phyloP scores from a whole-genome alignment of 202 grass and related monocot genomes.

The Digitaria exilis region DNA sequence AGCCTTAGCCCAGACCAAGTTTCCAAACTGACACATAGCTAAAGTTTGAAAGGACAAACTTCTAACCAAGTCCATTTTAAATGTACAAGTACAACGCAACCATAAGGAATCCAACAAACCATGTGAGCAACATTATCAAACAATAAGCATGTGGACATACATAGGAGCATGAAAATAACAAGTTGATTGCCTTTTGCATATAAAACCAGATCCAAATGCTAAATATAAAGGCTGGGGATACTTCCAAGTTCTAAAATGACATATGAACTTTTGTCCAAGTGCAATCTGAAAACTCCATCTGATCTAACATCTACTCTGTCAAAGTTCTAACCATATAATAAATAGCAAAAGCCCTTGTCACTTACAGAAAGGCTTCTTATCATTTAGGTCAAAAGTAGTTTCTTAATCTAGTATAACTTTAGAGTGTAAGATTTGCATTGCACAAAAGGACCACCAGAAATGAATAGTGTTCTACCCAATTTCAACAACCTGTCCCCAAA shows the following conservation, averaged over 20 bases:
- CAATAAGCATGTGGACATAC: background rate
- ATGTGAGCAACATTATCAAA: background rate
- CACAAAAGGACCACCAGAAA: slow-evolving; percentile 14
- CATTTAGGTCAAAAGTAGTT: background rate
- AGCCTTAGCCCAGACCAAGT: slow-evolving; percentile 1
- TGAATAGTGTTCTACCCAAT: background rate
- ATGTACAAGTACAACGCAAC: background rate
- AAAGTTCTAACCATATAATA: background rate
- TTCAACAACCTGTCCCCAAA: background rate
- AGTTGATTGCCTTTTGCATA: background rate
- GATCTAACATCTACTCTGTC: slow-evolving; percentile 19
- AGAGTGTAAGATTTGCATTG: slow-evolving; percentile 18
- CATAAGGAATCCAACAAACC: background rate
- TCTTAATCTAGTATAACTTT: slow-evolving; percentile 19
- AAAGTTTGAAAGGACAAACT: background rate
- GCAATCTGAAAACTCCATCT: slow-evolving; percentile 26
- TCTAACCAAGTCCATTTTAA: background rate
- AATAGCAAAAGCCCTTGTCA: slow-evolving; percentile 9
- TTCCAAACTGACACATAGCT: slow-evolving; percentile 10
- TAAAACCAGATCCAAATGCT: background rate
- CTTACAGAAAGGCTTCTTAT: slow-evolving; percentile 22
- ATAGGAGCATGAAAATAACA: slow-evolving; percentile 14
- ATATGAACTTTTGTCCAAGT: slow-evolving; percentile 9
- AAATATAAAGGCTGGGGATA: slow-evolving; percentile 19
- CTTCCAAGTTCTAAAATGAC: slow-evolving; percentile 16